phyloP scores from a whole-genome alignment of 2,329 filamentous ascomycete genomes.

The Diplodia mutila region DNA sequence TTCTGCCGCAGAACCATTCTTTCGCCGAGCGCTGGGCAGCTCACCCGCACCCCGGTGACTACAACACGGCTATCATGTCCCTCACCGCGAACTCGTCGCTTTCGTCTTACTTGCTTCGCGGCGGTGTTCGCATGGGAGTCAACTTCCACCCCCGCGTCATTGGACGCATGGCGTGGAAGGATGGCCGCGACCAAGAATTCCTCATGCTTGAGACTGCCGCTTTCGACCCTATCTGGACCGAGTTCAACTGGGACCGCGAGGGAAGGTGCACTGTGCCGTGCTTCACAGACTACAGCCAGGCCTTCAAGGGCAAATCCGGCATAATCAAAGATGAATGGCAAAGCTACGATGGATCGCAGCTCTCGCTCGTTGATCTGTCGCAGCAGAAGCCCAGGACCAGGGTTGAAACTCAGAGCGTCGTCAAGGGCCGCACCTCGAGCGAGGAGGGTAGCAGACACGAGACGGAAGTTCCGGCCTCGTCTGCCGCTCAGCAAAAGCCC shows the following conservation, averaged over 20 bases:
- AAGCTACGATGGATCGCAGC: conserved; percentile 52
- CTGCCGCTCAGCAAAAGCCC: conserved; percentile 35
- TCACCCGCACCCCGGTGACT: conserved; percentile 57
- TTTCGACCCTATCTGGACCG: conserved; percentile 62
- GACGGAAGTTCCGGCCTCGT: conserved; percentile 28
- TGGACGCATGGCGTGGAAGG: conserved; percentile 61
- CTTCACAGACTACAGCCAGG: conserved; percentile 57
- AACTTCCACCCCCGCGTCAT: conserved; percentile 62
- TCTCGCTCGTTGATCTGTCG: conserved; percentile 41
- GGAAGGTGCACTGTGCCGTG: conserved; percentile 59
- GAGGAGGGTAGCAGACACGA: conserved; percentile 25
- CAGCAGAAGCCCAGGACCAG: conserved; percentile 26
- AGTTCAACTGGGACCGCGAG: conserved; percentile 59
- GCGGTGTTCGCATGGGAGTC: conserved; percentile 61
- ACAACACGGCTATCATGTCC: conserved; percentile 62
- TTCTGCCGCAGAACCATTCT: conserved; percentile 55
- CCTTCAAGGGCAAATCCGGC: conserved; percentile 54
- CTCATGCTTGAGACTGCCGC: conserved; percentile 62
- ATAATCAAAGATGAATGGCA: conserved; percentile 58
- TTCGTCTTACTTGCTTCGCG: conserved; percentile 59
- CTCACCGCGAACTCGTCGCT: conserved; percentile 60
- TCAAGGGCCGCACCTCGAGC: conserved; percentile 23
- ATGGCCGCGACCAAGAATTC: conserved; percentile 57
- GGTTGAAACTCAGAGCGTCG: conserved; percentile 19
- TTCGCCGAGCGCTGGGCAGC: conserved; percentile 62